Conservation (phyloP, 768 basidiomycete genomes). For the Pleurotus salmoneostramineus region DNA sequence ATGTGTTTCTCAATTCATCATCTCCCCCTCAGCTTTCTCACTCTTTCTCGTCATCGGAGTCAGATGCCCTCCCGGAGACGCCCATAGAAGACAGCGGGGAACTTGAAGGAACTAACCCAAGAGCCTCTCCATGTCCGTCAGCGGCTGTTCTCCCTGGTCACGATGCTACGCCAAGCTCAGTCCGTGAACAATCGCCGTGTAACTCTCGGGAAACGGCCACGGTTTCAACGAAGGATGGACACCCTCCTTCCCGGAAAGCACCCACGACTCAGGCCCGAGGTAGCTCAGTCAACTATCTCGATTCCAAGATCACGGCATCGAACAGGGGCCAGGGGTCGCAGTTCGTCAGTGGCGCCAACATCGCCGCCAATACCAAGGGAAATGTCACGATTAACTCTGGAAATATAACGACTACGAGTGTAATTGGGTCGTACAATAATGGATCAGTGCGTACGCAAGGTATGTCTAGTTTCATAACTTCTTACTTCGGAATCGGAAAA, state of each 20-base stretch:
- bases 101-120: background rate
- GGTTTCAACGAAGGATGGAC: background rate
- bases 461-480: no score
- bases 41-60: background rate
- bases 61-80: background rate
- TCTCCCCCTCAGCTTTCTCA: background rate
- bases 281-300: background rate
- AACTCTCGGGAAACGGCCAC: no score
- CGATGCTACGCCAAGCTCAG: background rate
- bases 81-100: background rate
- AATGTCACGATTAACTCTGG: background rate
- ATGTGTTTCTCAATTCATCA: background rate
- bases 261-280: background rate
- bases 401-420: background rate
- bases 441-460: no score
- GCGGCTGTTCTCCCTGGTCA: background rate
- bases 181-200: background rate
- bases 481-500: no score
- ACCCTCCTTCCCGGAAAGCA: background rate
- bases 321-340: background rate
- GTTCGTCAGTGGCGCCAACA: background rate
- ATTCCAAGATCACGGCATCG: background rate
- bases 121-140: background rate
- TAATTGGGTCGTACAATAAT: background rate
- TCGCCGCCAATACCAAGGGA: background rate